Evolutionary conservation across 495 filamentous ascomycete genomes (phyloP).

Genomic region (Neurospora pannonica): DNA sequence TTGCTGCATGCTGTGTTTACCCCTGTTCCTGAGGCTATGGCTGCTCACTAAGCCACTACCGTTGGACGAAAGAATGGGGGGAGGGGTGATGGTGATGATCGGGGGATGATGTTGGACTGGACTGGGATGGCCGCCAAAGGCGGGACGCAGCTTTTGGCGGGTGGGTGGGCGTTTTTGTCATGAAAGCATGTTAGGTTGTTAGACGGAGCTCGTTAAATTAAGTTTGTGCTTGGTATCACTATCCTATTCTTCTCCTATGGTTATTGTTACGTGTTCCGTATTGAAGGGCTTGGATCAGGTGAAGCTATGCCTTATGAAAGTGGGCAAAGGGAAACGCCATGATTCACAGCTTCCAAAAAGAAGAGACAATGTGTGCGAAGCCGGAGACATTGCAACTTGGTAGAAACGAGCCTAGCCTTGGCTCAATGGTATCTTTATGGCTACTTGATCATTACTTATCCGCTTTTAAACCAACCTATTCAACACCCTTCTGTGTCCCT

Average conservation of each 20-base stretch:
- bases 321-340: not conserved
- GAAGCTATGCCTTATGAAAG: not conserved
- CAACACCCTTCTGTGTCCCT: not conserved
- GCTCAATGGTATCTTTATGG: slow-evolving; percentile 14
- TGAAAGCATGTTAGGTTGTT: not conserved
- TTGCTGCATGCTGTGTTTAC: slow-evolving; percentile 66
- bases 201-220: not conserved
- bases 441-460: slow-evolving; percentile 5
- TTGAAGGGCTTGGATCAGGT: not conserved
- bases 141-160: not conserved
- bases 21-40: not conserved
- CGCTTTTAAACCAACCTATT: slow-evolving; percentile 5
- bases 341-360: not conserved
- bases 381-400: not conserved
- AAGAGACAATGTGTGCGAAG: not conserved
- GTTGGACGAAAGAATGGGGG: too few species aligned
- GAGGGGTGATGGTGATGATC: not conserved
- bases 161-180: not conserved
- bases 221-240: not conserved
- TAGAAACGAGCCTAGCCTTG: not conserved
- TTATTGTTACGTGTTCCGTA: not conserved
- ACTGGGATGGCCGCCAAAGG: too few species aligned
- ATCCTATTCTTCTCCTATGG: not conserved
- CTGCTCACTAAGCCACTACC: not conserved
- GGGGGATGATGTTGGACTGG: not conserved